Evolutionary conservation across 1,284 basidiomycete genomes (phyloP).

Genomic region (Porodaedalea pini): DNA sequence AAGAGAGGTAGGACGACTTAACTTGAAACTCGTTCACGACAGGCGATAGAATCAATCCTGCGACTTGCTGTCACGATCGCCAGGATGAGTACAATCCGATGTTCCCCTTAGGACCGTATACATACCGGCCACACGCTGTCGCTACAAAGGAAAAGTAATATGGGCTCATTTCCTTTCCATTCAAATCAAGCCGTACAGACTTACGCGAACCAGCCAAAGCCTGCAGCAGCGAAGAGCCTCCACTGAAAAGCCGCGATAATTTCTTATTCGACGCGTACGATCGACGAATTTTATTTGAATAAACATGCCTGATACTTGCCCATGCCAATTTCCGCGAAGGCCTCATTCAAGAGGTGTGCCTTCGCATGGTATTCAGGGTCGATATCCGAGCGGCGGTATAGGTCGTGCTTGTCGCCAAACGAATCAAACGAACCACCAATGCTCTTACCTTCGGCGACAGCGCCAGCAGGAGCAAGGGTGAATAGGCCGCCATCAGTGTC

Average conservation of each 20-base stretch:
- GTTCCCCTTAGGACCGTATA: conserved; percentile 17
- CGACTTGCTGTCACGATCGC: conserved; percentile 38
- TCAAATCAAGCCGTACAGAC: conserved; percentile 26
- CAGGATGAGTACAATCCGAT: conserved; percentile 4
- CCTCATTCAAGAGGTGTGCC: conserved; percentile 58
- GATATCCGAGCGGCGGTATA: conserved; percentile 46
- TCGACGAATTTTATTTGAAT: background rate
- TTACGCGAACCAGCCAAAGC: conserved; percentile 71
- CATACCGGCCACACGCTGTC: conserved; percentile 49
- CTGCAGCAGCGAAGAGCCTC: conserved; percentile 54
- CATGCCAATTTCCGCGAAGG: conserved; percentile 70
- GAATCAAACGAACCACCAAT: background rate
- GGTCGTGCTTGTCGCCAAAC: conserved; percentile 27
- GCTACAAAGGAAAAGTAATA: conserved; percentile 23
- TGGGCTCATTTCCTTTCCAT: background rate
- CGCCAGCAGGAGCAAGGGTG: conserved; percentile 3
- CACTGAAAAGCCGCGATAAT: conserved; percentile 35
- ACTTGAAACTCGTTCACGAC: conserved; percentile 56
- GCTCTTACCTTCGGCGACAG: conserved; percentile 17
- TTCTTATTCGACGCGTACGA: background rate
- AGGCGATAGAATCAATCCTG: conserved; percentile 53
- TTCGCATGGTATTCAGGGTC: conserved; percentile 66
- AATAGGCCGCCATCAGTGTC: background rate
- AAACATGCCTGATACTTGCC: conserved; percentile 59
- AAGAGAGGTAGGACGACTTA: conserved; percentile 51